phyloP scores from a whole-genome alignment of 345 rosid species.

The Citrus cavaleriei region DNA sequence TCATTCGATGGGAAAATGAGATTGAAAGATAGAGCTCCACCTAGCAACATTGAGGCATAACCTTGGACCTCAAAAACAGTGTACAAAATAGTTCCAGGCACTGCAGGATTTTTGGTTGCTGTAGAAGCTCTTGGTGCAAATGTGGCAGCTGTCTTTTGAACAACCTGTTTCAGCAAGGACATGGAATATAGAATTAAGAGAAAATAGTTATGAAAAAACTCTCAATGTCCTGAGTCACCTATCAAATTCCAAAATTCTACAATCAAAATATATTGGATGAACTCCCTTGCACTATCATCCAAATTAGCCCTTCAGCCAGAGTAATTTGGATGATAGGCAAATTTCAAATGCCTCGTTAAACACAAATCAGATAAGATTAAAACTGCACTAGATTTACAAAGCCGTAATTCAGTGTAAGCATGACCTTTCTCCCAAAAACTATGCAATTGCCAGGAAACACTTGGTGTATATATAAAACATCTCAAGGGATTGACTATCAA shows the following conservation, averaged over 20 bases:
- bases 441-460: not conserved
- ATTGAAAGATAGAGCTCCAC: conserved; percentile 86
- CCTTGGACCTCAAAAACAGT: conserved; percentile 90
- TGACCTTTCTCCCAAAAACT: not conserved
- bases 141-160: conserved; percentile 89
- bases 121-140: conserved; percentile 97
- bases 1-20: conserved; percentile 81
- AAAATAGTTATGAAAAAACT: not conserved
- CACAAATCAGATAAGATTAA: not conserved
- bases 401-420: not conserved
- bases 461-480: not conserved
- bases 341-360: not conserved
- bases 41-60: conserved; percentile 67
- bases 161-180: conserved; percentile 44
- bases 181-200: not conserved
- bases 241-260: not conserved
- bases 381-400: not conserved
- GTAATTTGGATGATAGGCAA: too few species aligned
- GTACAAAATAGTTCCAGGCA: conserved; percentile 80
- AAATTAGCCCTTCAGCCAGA: not conserved
- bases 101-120: conserved; percentile 83
- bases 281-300: not conserved
- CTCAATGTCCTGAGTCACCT: not conserved
- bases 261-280: not conserved
- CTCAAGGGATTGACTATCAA: not conserved